Percentiles rank a stretch among this genome's conserved stretches.
phyloP scores from a whole-genome alignment of 495 filamentous ascomycete genomes.

The Chlorociboria aeruginascens region DNA sequence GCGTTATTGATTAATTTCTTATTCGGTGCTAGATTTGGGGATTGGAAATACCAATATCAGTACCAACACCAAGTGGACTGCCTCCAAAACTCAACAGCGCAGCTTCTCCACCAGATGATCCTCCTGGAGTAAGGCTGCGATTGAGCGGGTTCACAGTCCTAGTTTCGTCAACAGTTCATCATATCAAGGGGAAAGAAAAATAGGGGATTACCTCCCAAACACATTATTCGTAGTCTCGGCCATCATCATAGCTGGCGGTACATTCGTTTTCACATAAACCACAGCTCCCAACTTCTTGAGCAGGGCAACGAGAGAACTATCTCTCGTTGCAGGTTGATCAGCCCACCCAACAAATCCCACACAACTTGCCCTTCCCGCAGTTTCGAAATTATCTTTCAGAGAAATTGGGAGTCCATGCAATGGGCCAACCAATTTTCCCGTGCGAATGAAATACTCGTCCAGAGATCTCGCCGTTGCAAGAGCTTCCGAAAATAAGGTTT shows the following conservation, averaged over 20 bases:
- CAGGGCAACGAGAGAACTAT: conserved; percentile 33
- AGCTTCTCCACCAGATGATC: conserved; percentile 47
- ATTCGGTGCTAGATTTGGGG: conserved; percentile 18
- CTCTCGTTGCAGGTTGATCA: conserved; percentile 24
- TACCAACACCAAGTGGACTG: conserved; percentile 44
- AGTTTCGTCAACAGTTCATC: neutral
- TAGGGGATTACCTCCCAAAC: conserved; percentile 11
- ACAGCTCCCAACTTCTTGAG: conserved; percentile 35
- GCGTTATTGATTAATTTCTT: neutral
- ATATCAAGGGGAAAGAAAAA: neutral
- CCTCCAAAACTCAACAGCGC: conserved; percentile 42
- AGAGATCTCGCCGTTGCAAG: neutral
- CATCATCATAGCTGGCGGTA: conserved; percentile 17
- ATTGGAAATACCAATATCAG: conserved; percentile 39
- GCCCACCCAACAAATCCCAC: conserved; percentile 35
- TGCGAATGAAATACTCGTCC: neutral
- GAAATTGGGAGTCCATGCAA: conserved; percentile 57
- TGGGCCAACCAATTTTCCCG: conserved; percentile 28
- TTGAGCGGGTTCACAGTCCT: conserved; percentile 39
- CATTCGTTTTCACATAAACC: conserved; percentile 40
- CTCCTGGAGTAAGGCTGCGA: conserved; percentile 37
- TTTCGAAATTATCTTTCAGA: conserved; percentile 53
- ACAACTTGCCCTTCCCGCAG: conserved; percentile 39
- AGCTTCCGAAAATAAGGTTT: neutral
- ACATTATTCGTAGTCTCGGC: conserved; percentile 19